These are phyloP conservation scores for Metschnikowia colocasiae DNA, from an alignment of 805 yeast species.

Conservation along the genomic window DNA sequence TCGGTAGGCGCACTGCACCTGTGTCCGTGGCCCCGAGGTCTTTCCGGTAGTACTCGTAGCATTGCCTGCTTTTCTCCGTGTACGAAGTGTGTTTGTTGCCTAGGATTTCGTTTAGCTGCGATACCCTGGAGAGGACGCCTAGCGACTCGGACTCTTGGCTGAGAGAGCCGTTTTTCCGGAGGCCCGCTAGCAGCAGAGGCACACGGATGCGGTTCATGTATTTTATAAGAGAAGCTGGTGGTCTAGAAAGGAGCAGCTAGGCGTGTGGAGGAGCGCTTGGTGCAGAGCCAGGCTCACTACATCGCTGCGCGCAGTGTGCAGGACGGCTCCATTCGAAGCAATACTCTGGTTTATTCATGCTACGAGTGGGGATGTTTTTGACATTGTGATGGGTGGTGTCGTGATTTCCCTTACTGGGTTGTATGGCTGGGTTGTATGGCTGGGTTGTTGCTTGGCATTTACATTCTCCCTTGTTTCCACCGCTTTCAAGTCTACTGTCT, in stretches of 20 bases:
- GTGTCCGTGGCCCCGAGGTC: background rate
- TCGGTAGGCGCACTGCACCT: background rate
- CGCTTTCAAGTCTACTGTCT: too few relatives aligned
- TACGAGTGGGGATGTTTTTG: too few relatives aligned
- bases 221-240: too few relatives aligned
- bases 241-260: too few relatives aligned
- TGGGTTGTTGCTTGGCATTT: too few relatives aligned
- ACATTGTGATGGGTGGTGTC: too few relatives aligned
- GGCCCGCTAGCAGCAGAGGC: background rate
- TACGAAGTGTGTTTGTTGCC: background rate
- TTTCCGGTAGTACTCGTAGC: background rate
- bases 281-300: background rate
- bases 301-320: background rate
- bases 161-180: background rate
- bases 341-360: too few relatives aligned
- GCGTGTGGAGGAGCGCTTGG: too few relatives aligned
- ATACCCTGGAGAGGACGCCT: background rate
- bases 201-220: constrained; percentile 1
- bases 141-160: background rate
- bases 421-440: too few relatives aligned
- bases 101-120: constrained; percentile 3
- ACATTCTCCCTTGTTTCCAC: too few relatives aligned
- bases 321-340: too few relatives aligned
- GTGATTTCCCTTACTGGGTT: too few relatives aligned
- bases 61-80: constrained; percentile 4